phyloP scores from a whole-genome alignment of 805 yeast genomes.

The Debaryomyces hansenii region DNA sequence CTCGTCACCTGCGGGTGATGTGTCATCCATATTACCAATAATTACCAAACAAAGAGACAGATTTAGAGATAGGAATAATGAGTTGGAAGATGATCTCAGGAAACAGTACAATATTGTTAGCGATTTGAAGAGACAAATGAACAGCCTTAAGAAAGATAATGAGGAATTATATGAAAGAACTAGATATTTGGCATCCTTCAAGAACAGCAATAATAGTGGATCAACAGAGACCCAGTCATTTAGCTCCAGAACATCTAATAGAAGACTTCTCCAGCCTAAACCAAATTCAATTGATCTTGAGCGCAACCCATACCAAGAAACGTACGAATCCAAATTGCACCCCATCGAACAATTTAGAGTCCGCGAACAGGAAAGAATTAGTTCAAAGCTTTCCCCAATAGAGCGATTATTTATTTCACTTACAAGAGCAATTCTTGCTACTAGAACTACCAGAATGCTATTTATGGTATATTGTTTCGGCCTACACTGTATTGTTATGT shows the following conservation, averaged over 20 bases:
- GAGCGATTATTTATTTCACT: constrained; percentile 76
- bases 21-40: constrained; percentile 67
- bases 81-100: constrained; percentile 79
- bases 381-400: constrained; percentile 68
- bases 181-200: constrained; percentile 60
- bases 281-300: constrained; percentile 48
- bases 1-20: constrained; percentile 12
- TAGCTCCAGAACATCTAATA: constrained; percentile 12
- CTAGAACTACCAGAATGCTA: constrained; percentile 66
- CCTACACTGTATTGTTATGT: constrained; percentile 71
- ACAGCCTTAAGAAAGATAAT: constrained; percentile 68
- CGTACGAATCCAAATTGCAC: constrained; percentile 75
- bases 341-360: constrained; percentile 82
- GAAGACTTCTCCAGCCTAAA: constrained; percentile 28
- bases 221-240: constrained; percentile 8
- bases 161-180: constrained; percentile 77
- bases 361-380: constrained; percentile 72
- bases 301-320: constrained; percentile 53
- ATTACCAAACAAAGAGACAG: constrained; percentile 95
- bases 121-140: constrained; percentile 65
- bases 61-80: constrained; percentile 78
- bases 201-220: constrained; percentile 14
- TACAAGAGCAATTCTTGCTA: constrained; percentile 74
- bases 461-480: constrained; percentile 74
- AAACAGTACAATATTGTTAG: constrained; percentile 52